phyloP scores from a whole-genome alignment of 1,139 yeast genomes.

The Barnettozyma hawaiiensis region DNA sequence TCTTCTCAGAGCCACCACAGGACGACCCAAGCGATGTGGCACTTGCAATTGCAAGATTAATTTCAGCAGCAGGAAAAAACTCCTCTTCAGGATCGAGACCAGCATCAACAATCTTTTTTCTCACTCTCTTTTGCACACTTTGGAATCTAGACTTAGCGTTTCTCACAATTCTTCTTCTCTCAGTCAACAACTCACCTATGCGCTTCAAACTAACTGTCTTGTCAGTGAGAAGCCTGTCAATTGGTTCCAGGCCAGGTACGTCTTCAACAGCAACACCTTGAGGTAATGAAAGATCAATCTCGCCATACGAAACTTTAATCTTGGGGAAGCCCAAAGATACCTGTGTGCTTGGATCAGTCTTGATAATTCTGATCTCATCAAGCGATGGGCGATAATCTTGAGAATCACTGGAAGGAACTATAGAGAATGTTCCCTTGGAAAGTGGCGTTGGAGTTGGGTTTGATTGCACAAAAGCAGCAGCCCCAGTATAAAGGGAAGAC shows the following conservation, averaged over 20 bases:
- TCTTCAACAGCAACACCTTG: slow-evolving; percentile 12
- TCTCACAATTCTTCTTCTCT: slow-evolving; percentile 7
- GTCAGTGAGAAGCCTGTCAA: slow-evolving; percentile 7
- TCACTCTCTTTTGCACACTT: neutral
- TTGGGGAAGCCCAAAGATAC: slow-evolving; percentile 5
- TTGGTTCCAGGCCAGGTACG: slow-evolving; percentile 20
- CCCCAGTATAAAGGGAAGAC: neutral
- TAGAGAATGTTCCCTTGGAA: neutral
- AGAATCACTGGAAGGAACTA: neutral
- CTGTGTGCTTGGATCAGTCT: neutral
- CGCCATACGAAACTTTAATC: neutral
- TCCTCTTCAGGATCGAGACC: neutral
- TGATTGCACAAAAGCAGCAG: neutral
- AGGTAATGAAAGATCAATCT: slow-evolving; percentile 4
- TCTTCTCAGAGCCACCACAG: neutral
- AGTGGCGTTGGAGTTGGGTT: neutral
- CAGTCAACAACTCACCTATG: slow-evolving; percentile 2
- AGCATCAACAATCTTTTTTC: neutral
- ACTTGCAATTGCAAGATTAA: neutral
- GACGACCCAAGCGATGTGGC: neutral
- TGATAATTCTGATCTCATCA: neutral
- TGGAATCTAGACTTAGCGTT: slow-evolving; percentile 8
- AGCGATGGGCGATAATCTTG: neutral
- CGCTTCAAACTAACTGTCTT: neutral
- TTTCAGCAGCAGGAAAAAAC: neutral